A percentile compares a stretch with the other conserved stretches of the same genome.
phyloP scores from a whole-genome alignment of 345 rosid species.

The Sonneratia alba region DNA sequence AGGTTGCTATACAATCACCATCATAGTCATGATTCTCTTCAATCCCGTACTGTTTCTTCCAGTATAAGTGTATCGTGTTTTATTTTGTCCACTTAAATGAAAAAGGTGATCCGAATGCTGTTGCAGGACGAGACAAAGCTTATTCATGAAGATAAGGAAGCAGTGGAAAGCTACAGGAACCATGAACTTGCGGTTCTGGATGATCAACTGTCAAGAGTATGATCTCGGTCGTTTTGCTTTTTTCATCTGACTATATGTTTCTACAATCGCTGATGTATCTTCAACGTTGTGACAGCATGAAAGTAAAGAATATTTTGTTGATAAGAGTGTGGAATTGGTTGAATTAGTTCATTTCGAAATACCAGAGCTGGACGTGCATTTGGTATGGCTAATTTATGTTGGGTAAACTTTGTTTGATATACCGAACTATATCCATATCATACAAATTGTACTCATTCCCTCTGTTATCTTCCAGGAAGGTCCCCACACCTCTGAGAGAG shows the following conservation, averaged over 20 bases:
- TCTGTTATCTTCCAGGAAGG: slow-evolving; percentile 33
- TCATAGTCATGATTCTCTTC: not conserved
- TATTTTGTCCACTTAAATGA: not conserved
- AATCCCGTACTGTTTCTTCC: not conserved
- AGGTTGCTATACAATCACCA: not conserved
- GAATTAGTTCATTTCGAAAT: slow-evolving; percentile 42
- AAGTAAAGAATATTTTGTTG: slow-evolving; percentile 16
- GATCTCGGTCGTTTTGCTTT: not conserved
- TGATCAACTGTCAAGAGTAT: slow-evolving; percentile 16
- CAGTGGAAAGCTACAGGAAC: slow-evolving; percentile 1
- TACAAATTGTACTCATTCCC: not conserved
- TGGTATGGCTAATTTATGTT: slow-evolving; percentile 31
- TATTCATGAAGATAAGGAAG: slow-evolving; percentile 21
- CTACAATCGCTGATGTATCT: not conserved
- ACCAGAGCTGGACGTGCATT: slow-evolving; percentile 40
- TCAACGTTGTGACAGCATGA: slow-evolving; percentile 17
- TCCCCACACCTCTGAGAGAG: slow-evolving; percentile 18
- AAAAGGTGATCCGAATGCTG: not conserved
- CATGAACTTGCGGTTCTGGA: slow-evolving; percentile 19
- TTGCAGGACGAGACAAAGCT: slow-evolving; percentile 17
- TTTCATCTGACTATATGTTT: slow-evolving; percentile 8
- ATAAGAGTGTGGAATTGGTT: slow-evolving; percentile 15
- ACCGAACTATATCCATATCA: not conserved
- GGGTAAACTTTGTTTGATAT: not conserved
- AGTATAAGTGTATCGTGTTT: not conserved